Base-by-base conservation (phyloP, 352 stramenopile species). In the Globisporangium yorkense region DNA sequence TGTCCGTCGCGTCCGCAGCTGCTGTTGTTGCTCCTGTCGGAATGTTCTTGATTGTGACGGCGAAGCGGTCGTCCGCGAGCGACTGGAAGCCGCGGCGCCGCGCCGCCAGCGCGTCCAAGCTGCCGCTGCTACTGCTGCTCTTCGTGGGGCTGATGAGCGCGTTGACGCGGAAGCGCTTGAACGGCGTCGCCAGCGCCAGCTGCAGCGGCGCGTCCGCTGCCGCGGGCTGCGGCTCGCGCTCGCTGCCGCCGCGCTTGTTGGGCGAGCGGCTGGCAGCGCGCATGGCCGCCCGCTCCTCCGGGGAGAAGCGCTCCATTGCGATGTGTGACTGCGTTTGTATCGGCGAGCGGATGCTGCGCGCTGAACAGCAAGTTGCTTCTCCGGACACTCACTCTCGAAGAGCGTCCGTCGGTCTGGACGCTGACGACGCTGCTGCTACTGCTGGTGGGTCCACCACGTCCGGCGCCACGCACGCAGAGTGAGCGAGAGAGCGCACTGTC, bases 161-260 rank as follows among this genome's bases (percentile, higher is more conserved):
- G 29, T 54, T 45, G 18, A 52, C 57, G 27, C 57, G 57, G 21
- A 63, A 41, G 35, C 57, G 57, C 51, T 63, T 63, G 51, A 63
- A 63, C 24, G 51, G 51, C 43, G 45, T 57, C 44, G 47, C 57
- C 16, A 50, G 40, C 57, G 35, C 9, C 18, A 27, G 33, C 24
- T 27, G 24, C n/a, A 27, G 18, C 7, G n/a, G n/a, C 35, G 33
- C 15, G n/a, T 5, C 35, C 7, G 31, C n/a, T 13, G 35, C 20
- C n/a, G 8, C 15, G 35, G 29, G 31, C 39, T 54, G 24, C 27
- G 33, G 5, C 47, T 37, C 24, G 31, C 47, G 24, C 24, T 27
- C 46, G 3, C 18, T 39, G 13, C 43, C 57, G 31, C 29, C 53
- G 57, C 57, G 57, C 43, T 63, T 59, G 33, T 59, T 59, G 46